Percentiles rank a stretch among this genome's conserved stretches.
phyloP scores from a whole-genome alignment of 345 rosid species.

The Corchorus capsularis region DNA sequence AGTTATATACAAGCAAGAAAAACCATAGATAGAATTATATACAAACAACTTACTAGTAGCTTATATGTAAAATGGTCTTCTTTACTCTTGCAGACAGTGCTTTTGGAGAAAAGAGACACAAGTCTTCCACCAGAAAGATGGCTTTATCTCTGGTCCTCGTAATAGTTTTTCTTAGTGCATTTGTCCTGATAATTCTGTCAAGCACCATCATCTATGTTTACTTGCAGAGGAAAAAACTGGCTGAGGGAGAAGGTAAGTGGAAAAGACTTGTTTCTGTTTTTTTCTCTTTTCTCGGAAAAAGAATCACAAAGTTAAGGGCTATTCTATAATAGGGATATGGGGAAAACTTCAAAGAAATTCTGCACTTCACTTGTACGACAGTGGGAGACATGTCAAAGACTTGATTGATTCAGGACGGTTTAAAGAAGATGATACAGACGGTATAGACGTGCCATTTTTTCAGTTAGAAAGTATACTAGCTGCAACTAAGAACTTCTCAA shows the following conservation, averaged over 20 bases:
- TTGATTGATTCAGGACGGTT: conserved; percentile 49
- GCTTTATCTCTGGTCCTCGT: conserved; percentile 37
- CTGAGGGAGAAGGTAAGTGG: conserved; percentile 38
- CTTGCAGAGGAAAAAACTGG: conserved; percentile 39
- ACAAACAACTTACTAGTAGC: neutral
- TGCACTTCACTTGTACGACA: conserved; percentile 40
- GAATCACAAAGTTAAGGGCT: neutral
- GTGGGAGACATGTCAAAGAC: conserved; percentile 52
- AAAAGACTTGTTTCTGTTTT: neutral
- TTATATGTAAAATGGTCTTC: neutral
- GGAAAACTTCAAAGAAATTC: conserved; percentile 35
- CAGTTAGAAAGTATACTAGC: conserved; percentile 52
- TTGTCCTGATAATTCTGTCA: conserved; percentile 37
- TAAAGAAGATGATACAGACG: conserved; percentile 48
- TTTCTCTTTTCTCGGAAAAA: neutral
- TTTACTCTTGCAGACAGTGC: conserved; percentile 22
- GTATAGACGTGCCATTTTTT: conserved; percentile 56
- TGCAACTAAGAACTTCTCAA: conserved; percentile 70
- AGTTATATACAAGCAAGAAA: no score
- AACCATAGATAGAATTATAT: neutral
- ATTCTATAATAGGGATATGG: conserved; percentile 31
- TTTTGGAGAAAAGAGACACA: conserved; percentile 18
- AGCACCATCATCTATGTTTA: conserved; percentile 36
- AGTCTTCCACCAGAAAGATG: conserved; percentile 23
- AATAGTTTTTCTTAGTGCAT: conserved; percentile 36